Percentiles rank a stretch among this genome's conserved stretches.
phyloP scores from a whole-genome alignment of 2,329 filamentous ascomycete species.

The Nemania sp. region DNA sequence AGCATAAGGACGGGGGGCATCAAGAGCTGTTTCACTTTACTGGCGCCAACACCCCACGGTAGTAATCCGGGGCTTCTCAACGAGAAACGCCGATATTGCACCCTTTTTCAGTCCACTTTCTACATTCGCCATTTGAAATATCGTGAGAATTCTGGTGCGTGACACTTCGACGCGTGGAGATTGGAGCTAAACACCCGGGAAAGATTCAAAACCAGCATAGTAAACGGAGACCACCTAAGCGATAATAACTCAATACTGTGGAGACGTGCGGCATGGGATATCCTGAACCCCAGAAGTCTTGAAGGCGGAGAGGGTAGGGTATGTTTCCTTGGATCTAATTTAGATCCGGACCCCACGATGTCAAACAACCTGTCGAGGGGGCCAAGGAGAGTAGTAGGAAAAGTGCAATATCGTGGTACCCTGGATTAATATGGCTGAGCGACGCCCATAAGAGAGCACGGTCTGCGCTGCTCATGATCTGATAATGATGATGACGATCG shows the following conservation, averaged over 20 bases:
- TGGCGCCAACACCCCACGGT: conserved; percentile 2
- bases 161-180: conserved; percentile 7
- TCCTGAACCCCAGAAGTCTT: not conserved
- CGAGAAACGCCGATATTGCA: conserved; percentile 35
- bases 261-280: conserved; percentile 15
- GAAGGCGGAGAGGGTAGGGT: conserved; percentile 6
- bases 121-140: conserved; percentile 20
- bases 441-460: not conserved
- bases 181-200: not conserved
- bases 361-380: conserved; percentile 13
- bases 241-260: conserved; percentile 2
- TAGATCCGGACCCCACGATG: conserved; percentile 2
- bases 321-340: not conserved
- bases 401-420: not conserved
- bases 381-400: not conserved
- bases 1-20: conserved; percentile 5
- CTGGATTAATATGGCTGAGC: not conserved
- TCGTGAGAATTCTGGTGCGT: not conserved
- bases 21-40: conserved; percentile 10
- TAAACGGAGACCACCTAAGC: not conserved
- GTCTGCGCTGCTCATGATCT: not conserved
- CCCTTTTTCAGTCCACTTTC: conserved; percentile 15
- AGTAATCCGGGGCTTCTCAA: conserved; percentile 35
- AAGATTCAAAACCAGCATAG: not conserved
- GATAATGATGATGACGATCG: not conserved